A percentile compares a stretch with the other conserved stretches of the same genome.
Evolutionary conservation across 106 monocot genomes (phyloP).

Genomic region (Acorus calamus): DNA sequence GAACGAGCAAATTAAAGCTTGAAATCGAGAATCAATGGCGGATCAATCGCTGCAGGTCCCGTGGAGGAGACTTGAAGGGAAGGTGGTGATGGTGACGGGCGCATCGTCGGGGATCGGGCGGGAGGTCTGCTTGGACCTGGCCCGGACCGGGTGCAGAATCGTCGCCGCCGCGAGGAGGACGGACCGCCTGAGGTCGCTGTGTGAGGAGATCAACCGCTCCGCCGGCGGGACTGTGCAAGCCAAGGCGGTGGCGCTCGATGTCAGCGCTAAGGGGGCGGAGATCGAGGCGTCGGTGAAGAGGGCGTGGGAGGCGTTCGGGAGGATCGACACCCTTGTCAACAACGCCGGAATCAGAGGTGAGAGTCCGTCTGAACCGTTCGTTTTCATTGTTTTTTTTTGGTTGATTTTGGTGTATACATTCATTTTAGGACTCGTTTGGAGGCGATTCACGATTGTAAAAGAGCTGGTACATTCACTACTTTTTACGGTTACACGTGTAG

Average conservation of each 20-base stretch:
- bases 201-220: conserved; percentile 36
- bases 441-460: no score
- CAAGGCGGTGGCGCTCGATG: conserved; percentile 47
- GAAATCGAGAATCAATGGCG: no score
- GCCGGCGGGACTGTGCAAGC: conserved; percentile 11
- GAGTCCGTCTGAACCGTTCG: no score
- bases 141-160: conserved; percentile 31
- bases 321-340: conserved; percentile 57
- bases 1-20: no score
- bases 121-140: conserved; percentile 48
- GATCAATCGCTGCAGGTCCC: not conserved
- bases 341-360: conserved; percentile 73
- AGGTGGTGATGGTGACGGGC: conserved; percentile 65
- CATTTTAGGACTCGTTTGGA: no score
- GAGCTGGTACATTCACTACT: no score
- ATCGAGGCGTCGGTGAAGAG: conserved; percentile 32
- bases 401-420: no score
- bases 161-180: conserved; percentile 38
- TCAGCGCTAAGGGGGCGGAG: conserved; percentile 16
- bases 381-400: no score
- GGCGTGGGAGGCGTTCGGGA: conserved; percentile 58
- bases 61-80: conserved; percentile 36
- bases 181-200: conserved; percentile 43
- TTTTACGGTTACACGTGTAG: no score
- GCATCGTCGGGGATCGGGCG: conserved; percentile 56